These are phyloP conservation scores for Gossypium longicalyx DNA, from an alignment of 345 rosid genomes.

Conservation along the genomic window DNA sequence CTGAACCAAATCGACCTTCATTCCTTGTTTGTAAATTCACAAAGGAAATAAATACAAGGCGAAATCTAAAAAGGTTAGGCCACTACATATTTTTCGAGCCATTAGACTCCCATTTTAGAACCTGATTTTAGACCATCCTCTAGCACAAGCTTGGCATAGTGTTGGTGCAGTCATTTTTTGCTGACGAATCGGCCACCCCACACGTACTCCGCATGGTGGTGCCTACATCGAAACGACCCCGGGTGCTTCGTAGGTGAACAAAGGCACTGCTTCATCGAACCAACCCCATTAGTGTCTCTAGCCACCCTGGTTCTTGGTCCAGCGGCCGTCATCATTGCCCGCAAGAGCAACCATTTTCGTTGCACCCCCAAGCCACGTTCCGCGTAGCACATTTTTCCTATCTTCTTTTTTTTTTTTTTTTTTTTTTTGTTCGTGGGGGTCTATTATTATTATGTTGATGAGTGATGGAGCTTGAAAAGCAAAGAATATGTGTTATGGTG, in stretches of 20 bases:
- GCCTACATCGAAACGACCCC: slow-evolving; percentile 77
- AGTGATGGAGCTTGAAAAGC: neutral
- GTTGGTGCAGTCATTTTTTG: neutral
- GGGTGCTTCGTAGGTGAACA: slow-evolving; percentile 80
- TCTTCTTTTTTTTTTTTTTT: neutral
- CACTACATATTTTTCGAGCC: neutral
- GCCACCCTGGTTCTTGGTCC: slow-evolving; percentile 17
- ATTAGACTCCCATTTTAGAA: neutral
- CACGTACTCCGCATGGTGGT: slow-evolving; percentile 47
- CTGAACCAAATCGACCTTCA: neutral
- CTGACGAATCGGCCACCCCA: slow-evolving; percentile 31
- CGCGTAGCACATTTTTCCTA: slow-evolving; percentile 26
- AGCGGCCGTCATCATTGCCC: neutral
- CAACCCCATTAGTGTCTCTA: slow-evolving; percentile 21
- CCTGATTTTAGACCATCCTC: neutral
- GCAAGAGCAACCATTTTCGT: slow-evolving; percentile 17
- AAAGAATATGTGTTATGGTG: slow-evolving; percentile 17
- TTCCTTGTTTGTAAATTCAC: no score
- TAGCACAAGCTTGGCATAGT: neutral
- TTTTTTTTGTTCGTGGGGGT: no score
- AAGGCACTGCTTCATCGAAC: slow-evolving; percentile 37
- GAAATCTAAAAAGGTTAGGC: neutral
- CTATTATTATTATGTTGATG: neutral
- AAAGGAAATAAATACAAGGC: no score
- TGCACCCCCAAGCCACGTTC: slow-evolving; percentile 6